phyloP scores from a whole-genome alignment of 1,139 yeast species.

The Diutina catenulata region DNA sequence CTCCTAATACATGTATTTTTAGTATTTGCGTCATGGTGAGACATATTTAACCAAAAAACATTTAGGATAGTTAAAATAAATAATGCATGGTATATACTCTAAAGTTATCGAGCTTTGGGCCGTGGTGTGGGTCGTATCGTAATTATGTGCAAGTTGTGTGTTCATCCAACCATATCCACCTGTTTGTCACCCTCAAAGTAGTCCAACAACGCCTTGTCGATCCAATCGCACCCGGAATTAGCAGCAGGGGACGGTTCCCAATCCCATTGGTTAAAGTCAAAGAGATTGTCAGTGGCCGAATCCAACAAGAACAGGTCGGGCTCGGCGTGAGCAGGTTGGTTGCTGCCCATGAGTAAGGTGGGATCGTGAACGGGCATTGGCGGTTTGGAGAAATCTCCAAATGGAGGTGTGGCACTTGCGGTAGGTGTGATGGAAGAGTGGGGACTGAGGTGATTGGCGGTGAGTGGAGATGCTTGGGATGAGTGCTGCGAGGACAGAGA shows the following conservation, averaged over 20 bases:
- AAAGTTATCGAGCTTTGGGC: too few species aligned
- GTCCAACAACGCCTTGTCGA: conserved; percentile 1
- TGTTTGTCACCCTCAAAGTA: conserved; percentile 3
- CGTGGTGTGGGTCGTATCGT: background rate
- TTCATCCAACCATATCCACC: background rate
- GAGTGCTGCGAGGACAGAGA: background rate
- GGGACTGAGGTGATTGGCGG: conserved; percentile 1
- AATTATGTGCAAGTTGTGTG: background rate
- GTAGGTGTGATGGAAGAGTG: background rate
- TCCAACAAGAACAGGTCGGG: conserved; percentile 1
- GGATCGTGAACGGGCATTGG: too few species aligned
- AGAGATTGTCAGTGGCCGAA: background rate
- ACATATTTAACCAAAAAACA: too few species aligned
- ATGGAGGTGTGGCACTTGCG: background rate
- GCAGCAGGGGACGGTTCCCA: background rate
- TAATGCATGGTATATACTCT: too few species aligned
- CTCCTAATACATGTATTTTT: too few species aligned
- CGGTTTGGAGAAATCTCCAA: too few species aligned
- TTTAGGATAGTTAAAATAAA: too few species aligned
- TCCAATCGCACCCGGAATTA: conserved; percentile 5
- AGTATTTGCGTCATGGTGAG: too few species aligned
- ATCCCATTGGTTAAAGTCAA: conserved; percentile 1
- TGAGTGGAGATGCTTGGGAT: conserved; percentile 3
- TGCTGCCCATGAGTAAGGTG: too few species aligned
- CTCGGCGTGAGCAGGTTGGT: background rate